Conservation (phyloP, 192 early-diverging fungal species). For the Coemansia sp. region DNA sequence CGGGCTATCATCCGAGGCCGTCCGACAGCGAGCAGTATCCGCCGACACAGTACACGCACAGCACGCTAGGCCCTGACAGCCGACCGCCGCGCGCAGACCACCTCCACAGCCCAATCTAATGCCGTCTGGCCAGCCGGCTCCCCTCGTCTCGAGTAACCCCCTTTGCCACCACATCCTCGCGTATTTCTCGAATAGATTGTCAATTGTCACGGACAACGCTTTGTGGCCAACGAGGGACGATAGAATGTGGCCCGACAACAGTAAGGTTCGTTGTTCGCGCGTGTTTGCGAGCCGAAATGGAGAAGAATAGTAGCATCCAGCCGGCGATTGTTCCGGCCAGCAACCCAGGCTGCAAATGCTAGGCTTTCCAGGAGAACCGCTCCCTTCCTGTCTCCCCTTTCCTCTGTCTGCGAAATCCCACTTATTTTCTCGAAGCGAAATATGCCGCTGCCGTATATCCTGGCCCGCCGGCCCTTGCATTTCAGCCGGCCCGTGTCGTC, state of each 20-base stretch:
- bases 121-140: too few relatives aligned
- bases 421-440: too few relatives aligned
- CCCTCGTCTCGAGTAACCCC: too few relatives aligned
- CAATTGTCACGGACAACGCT: too few relatives aligned
- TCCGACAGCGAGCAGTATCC: slow-evolving; percentile 9
- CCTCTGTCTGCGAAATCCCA: too few relatives aligned
- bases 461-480: slow-evolving; percentile 28
- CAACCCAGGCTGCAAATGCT: neutral
- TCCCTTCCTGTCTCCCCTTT: neutral
- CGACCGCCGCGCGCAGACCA: slow-evolving; percentile 8
- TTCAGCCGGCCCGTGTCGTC: slow-evolving; percentile 17
- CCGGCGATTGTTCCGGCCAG: neutral
- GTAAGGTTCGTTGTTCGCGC: neutral
- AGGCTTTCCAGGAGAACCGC: too few relatives aligned
- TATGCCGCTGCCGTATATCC: slow-evolving; percentile 39
- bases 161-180: too few relatives aligned
- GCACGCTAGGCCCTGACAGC: neutral
- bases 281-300: neutral
- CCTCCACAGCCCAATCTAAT: slow-evolving; percentile 24
- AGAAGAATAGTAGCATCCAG: slow-evolving; percentile 1
- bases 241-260: neutral
- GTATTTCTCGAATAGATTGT: too few relatives aligned
- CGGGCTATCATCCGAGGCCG: neutral
- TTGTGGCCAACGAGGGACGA: too few relatives aligned
- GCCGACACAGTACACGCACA: slow-evolving; percentile 4